A percentile compares a stretch with the other conserved stretches of the same genome.
Conservation (phyloP, 441 rosid genomes). For the Erodium chrysanthum region DNA sequence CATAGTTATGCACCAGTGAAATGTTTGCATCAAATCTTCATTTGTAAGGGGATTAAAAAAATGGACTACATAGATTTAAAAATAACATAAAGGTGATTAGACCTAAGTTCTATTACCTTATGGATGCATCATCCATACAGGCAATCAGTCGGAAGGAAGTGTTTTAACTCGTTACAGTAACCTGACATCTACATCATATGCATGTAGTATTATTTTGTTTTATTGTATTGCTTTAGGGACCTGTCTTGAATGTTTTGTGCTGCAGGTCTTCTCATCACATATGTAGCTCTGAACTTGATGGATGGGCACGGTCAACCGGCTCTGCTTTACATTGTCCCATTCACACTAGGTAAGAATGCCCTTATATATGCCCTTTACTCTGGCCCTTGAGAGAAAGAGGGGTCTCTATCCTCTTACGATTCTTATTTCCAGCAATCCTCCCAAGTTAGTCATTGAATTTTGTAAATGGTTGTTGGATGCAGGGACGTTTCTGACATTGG, state of each 20-base stretch:
- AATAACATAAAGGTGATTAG: neutral
- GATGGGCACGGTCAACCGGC: conserved; percentile 81
- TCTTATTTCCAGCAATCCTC: too few relatives aligned
- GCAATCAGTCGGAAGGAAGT: neutral
- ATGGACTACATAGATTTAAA: too few relatives aligned
- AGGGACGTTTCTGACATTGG: conserved; percentile 71
- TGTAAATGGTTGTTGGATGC: conserved; percentile 17
- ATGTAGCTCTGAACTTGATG: conserved; percentile 61
- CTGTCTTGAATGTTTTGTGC: neutral
- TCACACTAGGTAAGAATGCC: conserved; percentile 46
- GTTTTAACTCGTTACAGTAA: neutral
- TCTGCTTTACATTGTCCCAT: conserved; percentile 61
- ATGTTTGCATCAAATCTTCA: neutral
- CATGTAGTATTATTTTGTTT: neutral
- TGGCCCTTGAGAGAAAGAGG: too few relatives aligned
- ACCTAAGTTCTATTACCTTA: neutral
- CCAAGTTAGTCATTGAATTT: neutral
- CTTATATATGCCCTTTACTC: too few relatives aligned
- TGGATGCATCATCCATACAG: neutral
- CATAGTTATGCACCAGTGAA: neutral
- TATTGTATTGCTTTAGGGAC: neutral
- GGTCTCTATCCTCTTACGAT: too few relatives aligned
- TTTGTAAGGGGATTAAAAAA: neutral
- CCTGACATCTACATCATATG: too few relatives aligned
- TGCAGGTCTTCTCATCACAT: conserved; percentile 59